These are phyloP conservation scores for Volutella citrinella DNA, from an alignment of 2,329 filamentous ascomycete genomes.

Conservation along the genomic window DNA sequence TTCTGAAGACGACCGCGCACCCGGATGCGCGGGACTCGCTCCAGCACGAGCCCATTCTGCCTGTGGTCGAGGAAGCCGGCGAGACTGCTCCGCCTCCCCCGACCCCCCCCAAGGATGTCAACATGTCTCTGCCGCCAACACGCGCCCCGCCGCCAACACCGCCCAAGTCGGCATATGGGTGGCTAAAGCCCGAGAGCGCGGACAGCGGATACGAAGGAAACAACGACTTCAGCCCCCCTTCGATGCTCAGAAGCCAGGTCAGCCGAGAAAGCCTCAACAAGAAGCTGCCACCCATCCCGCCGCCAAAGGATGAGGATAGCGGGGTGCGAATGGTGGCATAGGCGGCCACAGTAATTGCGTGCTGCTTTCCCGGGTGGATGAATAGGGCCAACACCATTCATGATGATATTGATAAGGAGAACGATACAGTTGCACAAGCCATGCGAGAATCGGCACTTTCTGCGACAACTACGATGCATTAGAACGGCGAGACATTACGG, in stretches of 20 bases:
- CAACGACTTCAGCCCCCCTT: conserved; percentile 25
- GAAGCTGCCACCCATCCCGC: conserved; percentile 55
- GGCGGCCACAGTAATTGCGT: conserved; percentile 20
- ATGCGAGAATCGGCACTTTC: conserved; percentile 24
- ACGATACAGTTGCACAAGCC: conserved; percentile 19
- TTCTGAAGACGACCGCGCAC: conserved; percentile 40
- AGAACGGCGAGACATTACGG: conserved; percentile 25
- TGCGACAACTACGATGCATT: conserved; percentile 26
- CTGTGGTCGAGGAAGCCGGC: conserved; percentile 86
- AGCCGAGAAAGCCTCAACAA: conserved; percentile 60
- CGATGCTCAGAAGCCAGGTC: conserved; percentile 35
- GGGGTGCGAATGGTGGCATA: conserved; percentile 31
- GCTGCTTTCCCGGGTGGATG: conserved; percentile 18
- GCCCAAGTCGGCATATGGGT: conserved; percentile 26
- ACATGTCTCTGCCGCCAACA: conserved; percentile 40
- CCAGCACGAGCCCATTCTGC: conserved; percentile 59
- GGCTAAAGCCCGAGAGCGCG: conserved; percentile 44
- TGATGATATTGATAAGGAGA: conserved; percentile 19
- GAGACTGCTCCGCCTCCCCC: conserved; percentile 58
- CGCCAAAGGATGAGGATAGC: conserved; percentile 25
- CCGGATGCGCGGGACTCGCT: conserved; percentile 52
- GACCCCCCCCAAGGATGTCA: conserved; percentile 40
- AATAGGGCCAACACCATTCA: conserved; percentile 14
- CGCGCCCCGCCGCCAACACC: conserved; percentile 37
- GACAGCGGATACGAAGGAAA: conserved; percentile 46